A percentile compares a stretch with the other conserved stretches of the same genome.
Conservation (phyloP, 1,139 yeast genomes). For the Geotrichum bryndzae region DNA sequence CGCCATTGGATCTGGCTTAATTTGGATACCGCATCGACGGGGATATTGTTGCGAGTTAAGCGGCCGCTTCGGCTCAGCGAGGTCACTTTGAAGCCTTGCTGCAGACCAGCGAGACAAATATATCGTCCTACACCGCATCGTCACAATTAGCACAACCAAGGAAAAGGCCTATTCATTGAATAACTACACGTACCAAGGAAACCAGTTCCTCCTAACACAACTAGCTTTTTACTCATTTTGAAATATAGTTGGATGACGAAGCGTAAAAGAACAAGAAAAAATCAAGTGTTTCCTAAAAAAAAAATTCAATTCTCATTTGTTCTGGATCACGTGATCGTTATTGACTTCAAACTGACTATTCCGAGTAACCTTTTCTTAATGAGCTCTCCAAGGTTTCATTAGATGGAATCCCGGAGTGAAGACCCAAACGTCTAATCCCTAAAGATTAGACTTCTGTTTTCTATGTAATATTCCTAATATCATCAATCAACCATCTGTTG, state of each 20-base stretch:
- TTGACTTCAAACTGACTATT: not conserved
- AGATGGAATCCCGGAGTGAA: no score
- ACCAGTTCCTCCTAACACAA: slow-evolving; percentile 85
- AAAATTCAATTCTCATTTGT: not conserved
- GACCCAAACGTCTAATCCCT: no score
- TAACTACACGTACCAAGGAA: slow-evolving; percentile 45
- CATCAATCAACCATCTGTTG: no score
- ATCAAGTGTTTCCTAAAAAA: not conserved
- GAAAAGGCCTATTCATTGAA: not conserved
- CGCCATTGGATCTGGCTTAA: slow-evolving; percentile 60
- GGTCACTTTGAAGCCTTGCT: slow-evolving; percentile 6
- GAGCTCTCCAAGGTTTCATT: no score
- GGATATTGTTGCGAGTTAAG: slow-evolving; percentile 20
- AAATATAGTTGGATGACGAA: not conserved
- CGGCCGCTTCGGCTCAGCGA: slow-evolving; percentile 17
- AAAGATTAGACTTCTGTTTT: no score
- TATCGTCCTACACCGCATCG: slow-evolving; percentile 41
- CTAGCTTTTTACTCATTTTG: slow-evolving; percentile 33
- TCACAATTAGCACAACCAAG: slow-evolving; percentile 34
- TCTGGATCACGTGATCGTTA: not conserved
- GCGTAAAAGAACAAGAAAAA: not conserved
- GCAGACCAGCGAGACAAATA: slow-evolving; percentile 13
- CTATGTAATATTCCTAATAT: no score
- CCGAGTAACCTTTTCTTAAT: no score
- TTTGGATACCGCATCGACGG: slow-evolving; percentile 38